Percentiles rank a stretch among this genome's conserved stretches.
Evolutionary conservation across 108 stramenopile genomes (phyloP).

Genomic region (Cyclotella kingstonii): DNA sequence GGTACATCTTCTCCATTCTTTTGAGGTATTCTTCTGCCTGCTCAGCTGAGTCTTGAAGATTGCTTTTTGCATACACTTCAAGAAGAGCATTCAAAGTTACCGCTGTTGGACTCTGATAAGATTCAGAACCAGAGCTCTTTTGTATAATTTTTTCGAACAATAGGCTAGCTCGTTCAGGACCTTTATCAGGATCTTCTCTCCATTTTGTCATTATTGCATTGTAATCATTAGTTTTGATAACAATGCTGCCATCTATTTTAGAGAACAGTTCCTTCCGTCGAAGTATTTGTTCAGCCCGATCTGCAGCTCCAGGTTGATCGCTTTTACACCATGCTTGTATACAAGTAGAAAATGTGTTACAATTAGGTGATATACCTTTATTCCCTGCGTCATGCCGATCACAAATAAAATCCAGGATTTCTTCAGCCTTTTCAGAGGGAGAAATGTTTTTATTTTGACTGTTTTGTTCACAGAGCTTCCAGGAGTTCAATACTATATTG

Average conservation of each 20-base stretch:
- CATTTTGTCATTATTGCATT: constrained; percentile 30
- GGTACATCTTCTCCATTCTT: constrained; percentile 16
- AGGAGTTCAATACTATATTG: constrained; percentile 38
- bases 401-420: constrained; percentile 24
- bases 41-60: constrained; percentile 15
- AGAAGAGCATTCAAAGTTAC: constrained; percentile 32
- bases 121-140: constrained; percentile 5
- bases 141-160: constrained; percentile 32
- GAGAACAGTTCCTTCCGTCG: constrained; percentile 31
- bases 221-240: constrained; percentile 17
- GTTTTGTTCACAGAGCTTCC: constrained; percentile 26
- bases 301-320: constrained; percentile 16
- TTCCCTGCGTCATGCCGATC: constrained; percentile 10
- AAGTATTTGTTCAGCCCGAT: constrained; percentile 29
- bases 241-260: constrained; percentile 9
- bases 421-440: constrained; percentile 26
- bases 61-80: constrained; percentile 37
- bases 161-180: constrained; percentile 25
- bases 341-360: constrained; percentile 26
- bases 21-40: constrained; percentile 20
- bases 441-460: constrained; percentile 8
- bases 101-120: constrained; percentile 12
- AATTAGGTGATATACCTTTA: constrained; percentile 22
- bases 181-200: constrained; percentile 26
- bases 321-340: constrained; percentile 44